phyloP scores from a whole-genome alignment of 306 rosid genomes.

The Citrullus colocynthis region DNA sequence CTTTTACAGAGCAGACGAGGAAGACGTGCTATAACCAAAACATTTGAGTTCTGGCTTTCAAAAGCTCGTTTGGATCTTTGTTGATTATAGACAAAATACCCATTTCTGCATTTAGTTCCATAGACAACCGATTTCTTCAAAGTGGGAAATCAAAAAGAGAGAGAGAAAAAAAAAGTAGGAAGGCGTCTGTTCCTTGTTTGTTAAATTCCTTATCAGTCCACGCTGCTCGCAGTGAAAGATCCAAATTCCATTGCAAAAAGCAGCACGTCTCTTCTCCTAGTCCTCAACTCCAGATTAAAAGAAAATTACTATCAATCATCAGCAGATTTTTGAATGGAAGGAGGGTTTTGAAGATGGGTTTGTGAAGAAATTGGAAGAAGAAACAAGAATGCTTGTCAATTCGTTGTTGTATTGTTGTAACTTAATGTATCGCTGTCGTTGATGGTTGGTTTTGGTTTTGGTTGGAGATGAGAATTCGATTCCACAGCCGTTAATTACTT shows the following conservation, averaged over 20 bases:
- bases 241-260: conserved; percentile 2
- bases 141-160: neutral
- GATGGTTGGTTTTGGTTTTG: neutral
- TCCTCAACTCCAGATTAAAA: neutral
- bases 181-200: neutral
- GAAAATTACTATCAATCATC: neutral
- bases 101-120: neutral
- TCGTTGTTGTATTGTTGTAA: neutral
- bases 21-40: neutral
- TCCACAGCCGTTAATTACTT: neutral
- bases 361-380: neutral
- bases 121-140: neutral
- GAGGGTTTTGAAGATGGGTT: neutral
- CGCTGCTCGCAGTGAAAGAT: neutral
- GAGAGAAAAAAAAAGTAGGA: neutral
- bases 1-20: neutral
- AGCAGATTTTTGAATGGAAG: neutral
- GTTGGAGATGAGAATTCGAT: neutral
- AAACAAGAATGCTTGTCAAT: neutral
- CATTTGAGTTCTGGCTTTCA: neutral
- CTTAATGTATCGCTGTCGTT: neutral
- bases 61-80: neutral
- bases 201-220: neutral
- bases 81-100: neutral
- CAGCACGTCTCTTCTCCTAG: neutral